Base-by-base conservation (phyloP, 179 eudicot genomes). In the Silene coronaria region DNA sequence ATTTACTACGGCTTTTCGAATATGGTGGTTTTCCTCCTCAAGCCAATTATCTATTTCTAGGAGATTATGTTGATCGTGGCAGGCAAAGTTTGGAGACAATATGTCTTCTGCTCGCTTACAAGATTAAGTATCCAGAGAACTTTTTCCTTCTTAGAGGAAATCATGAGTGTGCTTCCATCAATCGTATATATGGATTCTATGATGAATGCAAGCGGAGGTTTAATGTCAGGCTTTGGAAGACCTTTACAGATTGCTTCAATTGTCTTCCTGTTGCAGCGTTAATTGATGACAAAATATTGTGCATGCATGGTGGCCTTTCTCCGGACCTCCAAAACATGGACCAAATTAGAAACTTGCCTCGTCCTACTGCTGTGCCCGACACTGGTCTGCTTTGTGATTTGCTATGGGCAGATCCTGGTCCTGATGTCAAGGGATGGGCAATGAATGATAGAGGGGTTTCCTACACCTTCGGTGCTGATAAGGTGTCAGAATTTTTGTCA, bases 381-480 rank as follows among this genome's bases (percentile, higher is more conserved):
- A 91, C 91, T 6, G 98, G 98, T 46, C 82, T 93, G 71, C 91
- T 93, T 46, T 93, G 97, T 84, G 98, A 93, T 86, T 84, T 93
- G 79, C 91, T 93, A 19, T 93, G 98, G 98, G 90, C 98, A 4
- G 97, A 91, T 81, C 98, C 97, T 76, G 89, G 97, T 70, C 87
- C 84, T 58, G 93, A 89, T 80, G 90, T 86, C 45, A 90, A 91
- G 81, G 98, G 97, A 62, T 91, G 96, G 98, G 98, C 91, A 23
- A 89, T 91, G 98, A 93, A 93, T 77, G 98, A 93, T 82, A 86
- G 97, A 80, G 98, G 98, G 63, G 96, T 91, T 77, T 93, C 98
- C 17, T 91, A 76, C 85, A 93, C 98, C 19, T 91, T 93, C 84
- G 96, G 96, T 61, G 88, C 97, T 75, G 98, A 91, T 71, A 90